phyloP scores from a whole-genome alignment of 179 eudicot species.

The Beta macrorhiza region DNA sequence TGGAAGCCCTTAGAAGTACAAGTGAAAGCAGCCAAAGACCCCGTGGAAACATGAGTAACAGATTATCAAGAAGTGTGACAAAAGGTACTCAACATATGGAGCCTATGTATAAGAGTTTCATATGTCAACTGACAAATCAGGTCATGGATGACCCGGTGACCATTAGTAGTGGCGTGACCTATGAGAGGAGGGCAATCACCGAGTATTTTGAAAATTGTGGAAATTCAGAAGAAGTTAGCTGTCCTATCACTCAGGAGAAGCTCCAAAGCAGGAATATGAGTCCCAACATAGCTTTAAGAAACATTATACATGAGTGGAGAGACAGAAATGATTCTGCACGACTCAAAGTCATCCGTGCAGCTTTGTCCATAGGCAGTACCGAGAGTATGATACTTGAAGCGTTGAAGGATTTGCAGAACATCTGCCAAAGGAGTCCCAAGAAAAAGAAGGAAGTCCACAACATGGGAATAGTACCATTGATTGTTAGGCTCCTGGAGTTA shows the following conservation, averaged over 20 bases:
- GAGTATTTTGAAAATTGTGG: conserved; percentile 49
- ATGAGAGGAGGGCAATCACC: conserved; percentile 56
- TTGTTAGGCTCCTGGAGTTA: conserved; percentile 53
- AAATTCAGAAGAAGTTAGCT: conserved; percentile 39
- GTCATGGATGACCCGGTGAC: conserved; percentile 90
- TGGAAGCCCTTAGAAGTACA: conserved; percentile 39
- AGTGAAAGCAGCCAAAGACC: conserved; percentile 30
- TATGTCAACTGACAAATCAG: conserved; percentile 66
- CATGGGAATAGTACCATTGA: conserved; percentile 60
- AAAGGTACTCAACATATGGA: conserved; percentile 54
- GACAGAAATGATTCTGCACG: conserved; percentile 69
- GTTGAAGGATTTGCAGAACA: conserved; percentile 46
- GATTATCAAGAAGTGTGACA: conserved; percentile 33
- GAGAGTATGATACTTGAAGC: conserved; percentile 64
- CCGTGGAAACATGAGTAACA: conserved; percentile 24
- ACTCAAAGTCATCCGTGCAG: conserved; percentile 56
- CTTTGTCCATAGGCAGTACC: conserved; percentile 54
- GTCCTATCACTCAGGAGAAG: conserved; percentile 62
- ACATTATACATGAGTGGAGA: conserved; percentile 71
- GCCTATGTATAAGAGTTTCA: conserved; percentile 64
- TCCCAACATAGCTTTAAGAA: conserved; percentile 60
- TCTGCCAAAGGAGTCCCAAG: conserved; percentile 45
- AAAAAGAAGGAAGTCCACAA: conserved; percentile 40
- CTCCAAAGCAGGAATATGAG: conserved; percentile 44
- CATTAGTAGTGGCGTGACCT: conserved; percentile 69